These are phyloP conservation scores for Hypoxylon subgilvum DNA, from an alignment of 495 filamentous ascomycete genomes.

Conservation along the genomic window DNA sequence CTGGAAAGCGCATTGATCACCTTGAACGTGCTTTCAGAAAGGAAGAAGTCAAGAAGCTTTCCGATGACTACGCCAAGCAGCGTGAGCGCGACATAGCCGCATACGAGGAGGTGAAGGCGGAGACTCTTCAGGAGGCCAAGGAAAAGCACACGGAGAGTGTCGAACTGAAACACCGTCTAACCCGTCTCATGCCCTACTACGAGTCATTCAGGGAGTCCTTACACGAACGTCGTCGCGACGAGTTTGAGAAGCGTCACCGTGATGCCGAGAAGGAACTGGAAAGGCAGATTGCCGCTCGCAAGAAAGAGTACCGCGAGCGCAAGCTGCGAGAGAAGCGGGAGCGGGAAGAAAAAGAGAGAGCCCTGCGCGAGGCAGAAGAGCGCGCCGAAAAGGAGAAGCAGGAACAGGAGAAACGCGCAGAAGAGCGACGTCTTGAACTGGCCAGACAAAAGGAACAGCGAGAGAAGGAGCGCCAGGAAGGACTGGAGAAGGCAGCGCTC, in stretches of 20 bases:
- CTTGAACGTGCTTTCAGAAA: slow-evolving; percentile 94
- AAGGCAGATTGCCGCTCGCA: slow-evolving; percentile 82
- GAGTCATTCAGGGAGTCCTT: slow-evolving; percentile 80
- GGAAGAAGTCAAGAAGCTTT: slow-evolving; percentile 90
- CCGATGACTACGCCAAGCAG: slow-evolving; percentile 84
- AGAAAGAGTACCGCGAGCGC: slow-evolving; percentile 80
- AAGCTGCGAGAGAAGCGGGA: slow-evolving; percentile 77
- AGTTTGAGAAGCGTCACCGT: slow-evolving; percentile 92
- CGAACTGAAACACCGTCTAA: slow-evolving; percentile 87
- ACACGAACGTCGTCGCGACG: slow-evolving; percentile 83
- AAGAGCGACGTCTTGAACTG: slow-evolving; percentile 65
- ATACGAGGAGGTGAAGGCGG: slow-evolving; percentile 76
- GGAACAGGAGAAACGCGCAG: slow-evolving; percentile 75
- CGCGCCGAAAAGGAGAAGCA: slow-evolving; percentile 77
- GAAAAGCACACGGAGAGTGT: slow-evolving; percentile 86
- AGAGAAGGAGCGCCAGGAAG: slow-evolving; percentile 79
- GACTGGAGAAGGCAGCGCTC: slow-evolving; percentile 54
- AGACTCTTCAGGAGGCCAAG: slow-evolving; percentile 80
- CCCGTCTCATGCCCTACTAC: slow-evolving; percentile 78
- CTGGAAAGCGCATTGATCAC: slow-evolving; percentile 95
- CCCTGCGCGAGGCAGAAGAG: slow-evolving; percentile 82
- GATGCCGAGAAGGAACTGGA: slow-evolving; percentile 88
- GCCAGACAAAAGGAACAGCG: slow-evolving; percentile 78
- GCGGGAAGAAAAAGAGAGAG: slow-evolving; percentile 79
- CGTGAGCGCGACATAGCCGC: slow-evolving; percentile 78